These are phyloP conservation scores for Talinum fruticosum DNA, from an alignment of 148 eudicot species.

Conservation along the genomic window DNA sequence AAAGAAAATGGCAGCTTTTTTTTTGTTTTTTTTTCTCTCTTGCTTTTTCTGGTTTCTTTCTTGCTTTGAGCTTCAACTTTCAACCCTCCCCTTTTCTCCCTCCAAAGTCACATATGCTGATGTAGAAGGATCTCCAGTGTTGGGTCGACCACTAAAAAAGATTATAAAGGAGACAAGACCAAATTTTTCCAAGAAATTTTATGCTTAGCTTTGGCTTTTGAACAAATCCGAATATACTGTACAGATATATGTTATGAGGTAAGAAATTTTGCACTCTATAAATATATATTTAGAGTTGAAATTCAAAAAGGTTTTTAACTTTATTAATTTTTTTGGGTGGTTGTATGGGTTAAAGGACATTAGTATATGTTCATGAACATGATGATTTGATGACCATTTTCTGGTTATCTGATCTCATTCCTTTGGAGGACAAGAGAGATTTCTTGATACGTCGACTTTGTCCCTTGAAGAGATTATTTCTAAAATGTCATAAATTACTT, in stretches of 20 bases:
- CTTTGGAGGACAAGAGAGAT: slow-evolving; percentile 3
- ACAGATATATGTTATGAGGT: background rate
- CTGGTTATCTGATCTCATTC: no score
- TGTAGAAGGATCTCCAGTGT: background rate
- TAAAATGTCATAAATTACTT: no score
- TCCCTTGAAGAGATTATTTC: no score
- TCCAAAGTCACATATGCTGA: background rate
- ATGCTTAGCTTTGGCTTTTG: slow-evolving; percentile 6
- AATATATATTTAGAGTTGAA: slow-evolving; percentile 22
- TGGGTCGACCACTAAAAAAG: slow-evolving; percentile 15
- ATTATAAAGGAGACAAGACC: background rate
- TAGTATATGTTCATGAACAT: background rate
- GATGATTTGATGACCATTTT: no score
- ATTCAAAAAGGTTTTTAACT: no score
- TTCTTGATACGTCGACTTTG: no score
- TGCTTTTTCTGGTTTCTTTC: background rate
- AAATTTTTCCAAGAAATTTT: slow-evolving; percentile 3
- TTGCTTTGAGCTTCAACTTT: background rate
- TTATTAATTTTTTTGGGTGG: background rate
- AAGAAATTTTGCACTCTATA: background rate
- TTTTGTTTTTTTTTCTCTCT: background rate
- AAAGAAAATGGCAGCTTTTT: background rate
- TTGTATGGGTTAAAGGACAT: slow-evolving; percentile 28
- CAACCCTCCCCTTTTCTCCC: background rate
- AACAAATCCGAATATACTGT: background rate